Evolutionary conservation across 192 early-diverging fungal genomes (phyloP).

Genomic region (Coemansia sp.): DNA sequence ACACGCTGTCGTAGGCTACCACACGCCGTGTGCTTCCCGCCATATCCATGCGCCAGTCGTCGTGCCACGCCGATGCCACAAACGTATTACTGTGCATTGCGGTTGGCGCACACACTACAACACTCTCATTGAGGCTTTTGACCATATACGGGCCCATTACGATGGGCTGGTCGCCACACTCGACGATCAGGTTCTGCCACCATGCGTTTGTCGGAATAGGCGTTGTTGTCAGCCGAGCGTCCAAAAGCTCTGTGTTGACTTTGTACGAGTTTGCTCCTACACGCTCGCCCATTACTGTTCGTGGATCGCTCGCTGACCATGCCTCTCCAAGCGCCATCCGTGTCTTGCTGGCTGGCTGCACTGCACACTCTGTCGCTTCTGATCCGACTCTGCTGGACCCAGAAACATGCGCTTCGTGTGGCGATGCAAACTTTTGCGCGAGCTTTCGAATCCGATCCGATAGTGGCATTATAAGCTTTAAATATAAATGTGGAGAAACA

Average conservation of each 20-base stretch:
- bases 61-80: constrained; percentile 30
- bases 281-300: background rate
- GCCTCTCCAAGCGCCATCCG: background rate
- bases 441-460: constrained; percentile 30
- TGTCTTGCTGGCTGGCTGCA: background rate
- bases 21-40: constrained; percentile 17
- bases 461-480: constrained; percentile 18
- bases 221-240: background rate
- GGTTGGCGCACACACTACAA: constrained; percentile 31
- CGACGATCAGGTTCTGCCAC: constrained; percentile 51
- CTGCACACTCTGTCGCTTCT: background rate
- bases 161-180: constrained; percentile 37
- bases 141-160: constrained; percentile 45
- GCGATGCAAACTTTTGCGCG: constrained; percentile 13
- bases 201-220: constrained; percentile 46
- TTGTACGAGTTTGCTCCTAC: constrained; percentile 21
- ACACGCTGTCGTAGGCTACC: constrained; percentile 26
- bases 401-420: background rate
- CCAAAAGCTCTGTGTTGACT: constrained; percentile 15
- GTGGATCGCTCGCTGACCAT: constrained; percentile 21
- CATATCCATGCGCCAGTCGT: constrained; percentile 38
- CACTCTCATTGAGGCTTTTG: constrained; percentile 9
- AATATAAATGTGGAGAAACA: background rate
- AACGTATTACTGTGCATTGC: constrained; percentile 12
- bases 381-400: background rate